A percentile compares a stretch with the other conserved stretches of the same genome.
Evolutionary conservation across 345 rosid species (phyloP).

Genomic region (Eucalyptus marginata): DNA sequence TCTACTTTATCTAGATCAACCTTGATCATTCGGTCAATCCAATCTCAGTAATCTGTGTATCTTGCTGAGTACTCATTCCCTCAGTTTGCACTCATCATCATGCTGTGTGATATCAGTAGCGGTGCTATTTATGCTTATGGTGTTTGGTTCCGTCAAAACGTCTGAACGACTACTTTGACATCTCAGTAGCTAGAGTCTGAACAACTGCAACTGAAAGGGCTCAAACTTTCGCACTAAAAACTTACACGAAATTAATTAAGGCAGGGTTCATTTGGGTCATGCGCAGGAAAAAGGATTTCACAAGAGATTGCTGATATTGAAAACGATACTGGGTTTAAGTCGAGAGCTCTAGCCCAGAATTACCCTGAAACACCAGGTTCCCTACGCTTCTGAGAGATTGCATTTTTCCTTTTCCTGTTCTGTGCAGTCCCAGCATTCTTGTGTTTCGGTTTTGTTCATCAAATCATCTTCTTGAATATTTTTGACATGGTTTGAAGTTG

Average conservation of each 20-base stretch:
- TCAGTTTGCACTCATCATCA: neutral
- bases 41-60: neutral
- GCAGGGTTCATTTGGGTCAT: neutral
- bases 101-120: neutral
- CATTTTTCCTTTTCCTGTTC: neutral
- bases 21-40: neutral
- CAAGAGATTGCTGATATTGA: conserved; percentile 57
- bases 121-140: neutral
- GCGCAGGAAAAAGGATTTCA: conserved; percentile 57
- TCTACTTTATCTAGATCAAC: neutral
- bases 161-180: neutral
- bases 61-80: neutral
- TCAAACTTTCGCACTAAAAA: neutral
- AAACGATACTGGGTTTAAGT: conserved; percentile 73
- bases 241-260: neutral
- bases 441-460: neutral
- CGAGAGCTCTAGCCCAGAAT: conserved; percentile 74
- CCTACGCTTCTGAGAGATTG: neutral
- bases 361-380: conserved; percentile 77
- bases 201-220: neutral
- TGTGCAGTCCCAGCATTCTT: neutral
- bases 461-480: neutral
- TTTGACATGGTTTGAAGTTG: neutral
- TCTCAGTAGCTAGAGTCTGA: neutral
- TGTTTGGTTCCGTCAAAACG: neutral